These are phyloP conservation scores for Lichtheimia hyalospora DNA, from an alignment of 371 early-diverging fungal genomes.

Conservation along the genomic window DNA sequence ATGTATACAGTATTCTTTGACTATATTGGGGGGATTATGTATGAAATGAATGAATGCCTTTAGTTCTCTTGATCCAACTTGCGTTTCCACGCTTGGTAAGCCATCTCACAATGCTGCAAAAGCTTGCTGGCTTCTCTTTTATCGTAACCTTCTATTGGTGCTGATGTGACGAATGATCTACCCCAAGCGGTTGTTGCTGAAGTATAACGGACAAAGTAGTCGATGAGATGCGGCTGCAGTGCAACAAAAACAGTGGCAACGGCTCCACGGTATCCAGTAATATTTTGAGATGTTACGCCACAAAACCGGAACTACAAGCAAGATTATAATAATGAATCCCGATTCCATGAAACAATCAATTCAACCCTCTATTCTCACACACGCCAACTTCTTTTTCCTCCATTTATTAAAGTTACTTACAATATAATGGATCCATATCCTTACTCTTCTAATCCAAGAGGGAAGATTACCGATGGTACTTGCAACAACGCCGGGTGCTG, in stretches of 20 bases:
- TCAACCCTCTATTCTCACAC: too few relatives aligned
- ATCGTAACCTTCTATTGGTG: slow-evolving; percentile 27
- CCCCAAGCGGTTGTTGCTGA: slow-evolving; percentile 45
- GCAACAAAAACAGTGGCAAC: slow-evolving; percentile 53
- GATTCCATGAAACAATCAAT: too few relatives aligned
- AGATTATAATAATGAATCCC: background rate
- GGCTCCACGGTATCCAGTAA: slow-evolving; percentile 56
- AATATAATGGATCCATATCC: slow-evolving; percentile 46
- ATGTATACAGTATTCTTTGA: too few relatives aligned
- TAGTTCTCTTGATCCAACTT: too few relatives aligned
- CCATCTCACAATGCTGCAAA: slow-evolving; percentile 28
- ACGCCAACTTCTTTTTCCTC: background rate
- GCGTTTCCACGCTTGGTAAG: slow-evolving; percentile 29
- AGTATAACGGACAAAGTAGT: slow-evolving; percentile 45
- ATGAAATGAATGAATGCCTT: too few relatives aligned
- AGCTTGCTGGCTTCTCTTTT: slow-evolving; percentile 23
- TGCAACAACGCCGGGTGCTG: slow-evolving; percentile 75
- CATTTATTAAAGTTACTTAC: slow-evolving; percentile 17
- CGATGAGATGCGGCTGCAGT: slow-evolving; percentile 35
- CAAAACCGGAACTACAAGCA: slow-evolving; percentile 33
- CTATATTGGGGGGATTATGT: too few relatives aligned
- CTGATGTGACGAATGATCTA: slow-evolving; percentile 33
- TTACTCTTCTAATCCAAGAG: slow-evolving; percentile 36
- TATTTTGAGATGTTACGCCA: slow-evolving; percentile 62
- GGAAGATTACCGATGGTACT: slow-evolving; percentile 60